Conservation (phyloP, 139 green algal species). For the Astrephomene gubernaculifera region DNA sequence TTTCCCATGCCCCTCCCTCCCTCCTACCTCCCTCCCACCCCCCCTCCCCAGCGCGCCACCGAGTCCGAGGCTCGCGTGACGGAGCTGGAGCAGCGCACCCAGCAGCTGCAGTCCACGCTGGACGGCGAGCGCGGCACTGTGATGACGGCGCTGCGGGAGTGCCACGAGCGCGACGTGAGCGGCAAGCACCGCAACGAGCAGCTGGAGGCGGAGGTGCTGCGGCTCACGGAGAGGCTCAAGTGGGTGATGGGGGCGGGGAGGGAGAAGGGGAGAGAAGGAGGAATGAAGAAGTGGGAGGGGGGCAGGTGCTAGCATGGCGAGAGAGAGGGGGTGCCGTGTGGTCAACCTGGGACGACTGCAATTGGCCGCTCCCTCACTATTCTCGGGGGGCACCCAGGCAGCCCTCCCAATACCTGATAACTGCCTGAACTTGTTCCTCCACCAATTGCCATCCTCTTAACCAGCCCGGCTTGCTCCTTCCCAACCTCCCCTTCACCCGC, state of each 20-base stretch:
- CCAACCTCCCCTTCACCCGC: not conserved
- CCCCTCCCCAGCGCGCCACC: constrained; percentile 12
- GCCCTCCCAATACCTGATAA: no score
- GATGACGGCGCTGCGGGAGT: constrained; percentile 54
- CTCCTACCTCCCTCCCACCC: not conserved
- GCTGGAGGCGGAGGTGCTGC: constrained; percentile 53
- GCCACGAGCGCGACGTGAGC: constrained; percentile 51
- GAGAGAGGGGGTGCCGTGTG: no score
- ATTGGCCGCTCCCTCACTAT: no score
- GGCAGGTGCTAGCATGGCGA: no score
- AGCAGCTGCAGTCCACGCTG: constrained; percentile 33
- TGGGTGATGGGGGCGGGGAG: not conserved
- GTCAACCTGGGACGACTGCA: no score
- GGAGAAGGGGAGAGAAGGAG: not conserved
- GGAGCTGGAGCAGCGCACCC: constrained; percentile 53
- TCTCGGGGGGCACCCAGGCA: no score
- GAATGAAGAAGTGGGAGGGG: not conserved
- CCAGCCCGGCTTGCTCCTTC: no score
- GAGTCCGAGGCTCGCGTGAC: constrained; percentile 45
- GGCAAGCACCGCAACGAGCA: constrained; percentile 45
- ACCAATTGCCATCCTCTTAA: no score
- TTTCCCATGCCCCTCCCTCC: not conserved
- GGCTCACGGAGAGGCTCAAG: constrained; percentile 55
- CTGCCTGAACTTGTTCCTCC: no score
- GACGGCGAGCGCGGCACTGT: constrained; percentile 52